Evolutionary conservation across 1,284 basidiomycete genomes (phyloP), one percentile per base, ranked within the genome.

Genomic region (Rhizopogon parksii): DNA sequence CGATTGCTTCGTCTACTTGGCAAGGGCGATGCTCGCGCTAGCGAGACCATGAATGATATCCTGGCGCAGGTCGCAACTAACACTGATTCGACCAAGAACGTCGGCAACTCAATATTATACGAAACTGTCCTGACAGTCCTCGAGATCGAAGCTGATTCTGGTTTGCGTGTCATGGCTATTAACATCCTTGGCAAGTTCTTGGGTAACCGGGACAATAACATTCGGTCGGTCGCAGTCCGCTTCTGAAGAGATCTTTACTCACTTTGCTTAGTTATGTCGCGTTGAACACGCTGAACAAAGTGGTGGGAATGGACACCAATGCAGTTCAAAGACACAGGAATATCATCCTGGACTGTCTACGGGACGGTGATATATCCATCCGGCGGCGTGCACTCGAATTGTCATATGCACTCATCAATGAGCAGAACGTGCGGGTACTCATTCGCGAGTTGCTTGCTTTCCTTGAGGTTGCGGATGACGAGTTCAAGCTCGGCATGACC

Each of bases 161-260:
- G 94, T 19, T 72, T 99, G 36, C 84, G 96, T 4, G 95, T 99
- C 49, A 98, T 99, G 96, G 96, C 96, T 0, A 99, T 99, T 72
- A 99, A 99, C 67, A 98, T 99, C 53, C 79, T 99, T 39, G 96
- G 96, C 55, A 99, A 98, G 70, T 99, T 99, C 74, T 74, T 99
- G 61, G 88, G 91, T 64, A 99, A 99, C 71, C 80, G 92, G 30
- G 96, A 99, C 69, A 99, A 99, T 72, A 99, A 99, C 66, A 99
- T 99, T 62, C 83, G 94, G 90, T 94, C 63, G 42, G 36, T 50
- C 40, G 35, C 15, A 32, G 42, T 46, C 21, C 34, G 38, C 7
- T 15, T 34, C 42, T 25, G 12, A 37, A 17, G 15, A 21, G 9
- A 36, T 39, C 37, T 49, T 48, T 39, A 12, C 30, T 46, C 25